Evolutionary conservation across 2,329 filamentous ascomycete genomes (phyloP), one percentile per base, ranked within the genome.

Genomic region (Chrysoporthe cubensis): DNA sequence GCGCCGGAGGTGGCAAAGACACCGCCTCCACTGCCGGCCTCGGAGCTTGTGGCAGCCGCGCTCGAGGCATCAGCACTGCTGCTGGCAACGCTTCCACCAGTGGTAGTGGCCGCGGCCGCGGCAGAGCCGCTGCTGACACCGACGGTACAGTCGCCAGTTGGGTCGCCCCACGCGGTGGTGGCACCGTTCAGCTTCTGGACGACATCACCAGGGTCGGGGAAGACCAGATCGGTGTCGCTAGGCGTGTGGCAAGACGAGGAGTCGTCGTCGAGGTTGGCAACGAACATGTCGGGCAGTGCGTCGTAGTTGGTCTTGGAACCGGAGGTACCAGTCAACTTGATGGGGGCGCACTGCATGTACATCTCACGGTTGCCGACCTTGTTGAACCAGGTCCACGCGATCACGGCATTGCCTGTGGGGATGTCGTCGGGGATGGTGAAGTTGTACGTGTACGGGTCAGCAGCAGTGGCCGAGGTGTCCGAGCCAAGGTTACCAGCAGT

Each of bases 361-460:
- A 97, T 93, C 77, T 98, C 96, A 0, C 94, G 90, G 82, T 97
- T 97, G 2, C 96, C 96, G 11, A 97, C 75, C 69, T 91, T 91
- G 83, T 98, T 98, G 80, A 97, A 88, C 96, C 96, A 98, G 0
- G 93, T 93, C 94, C 94, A 98, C 0, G 93, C 93, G 5, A 98
- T 83, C 0, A 90, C 92, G 37, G 91, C 94, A 52, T 94, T 86
- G 4, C 95, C 96, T 1, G 89, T 81, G 9, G 90, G 87, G 59
- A 97, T 85, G 32, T 89, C 87, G 0, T 84, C 77, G 0, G 94
- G 95, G 6, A 97, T 88, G 0, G 80, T 86, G 80, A 90, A 97
- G 42, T 87, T 80, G 78, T 92, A 96, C 0, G 80, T 82, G 74
- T 84, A 84, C 0, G 88, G 84, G 48, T 84, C 81, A 0, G 70